Evolutionary conservation across 2,329 filamentous ascomycete genomes (phyloP).

Genomic region (Aspergillus hiratsukae): DNA sequence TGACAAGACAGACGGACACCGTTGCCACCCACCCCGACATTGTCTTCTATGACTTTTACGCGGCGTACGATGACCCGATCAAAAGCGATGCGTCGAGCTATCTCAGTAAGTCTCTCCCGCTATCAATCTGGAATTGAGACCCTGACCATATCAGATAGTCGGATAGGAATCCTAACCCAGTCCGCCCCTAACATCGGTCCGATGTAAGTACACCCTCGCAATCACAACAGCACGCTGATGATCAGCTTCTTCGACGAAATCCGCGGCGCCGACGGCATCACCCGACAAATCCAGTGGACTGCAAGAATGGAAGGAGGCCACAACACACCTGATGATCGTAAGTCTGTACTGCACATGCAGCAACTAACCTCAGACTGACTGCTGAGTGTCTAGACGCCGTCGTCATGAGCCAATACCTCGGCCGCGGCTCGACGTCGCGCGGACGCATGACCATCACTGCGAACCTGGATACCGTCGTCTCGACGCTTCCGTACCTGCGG

Average conservation of each 20-base stretch:
- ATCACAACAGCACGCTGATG: neutral
- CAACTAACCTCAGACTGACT: neutral
- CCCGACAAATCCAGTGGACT: conserved; percentile 9
- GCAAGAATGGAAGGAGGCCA: conserved; percentile 12
- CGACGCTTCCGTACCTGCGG: conserved; percentile 4
- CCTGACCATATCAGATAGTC: conserved; percentile 4
- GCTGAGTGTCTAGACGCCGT: conserved; percentile 1
- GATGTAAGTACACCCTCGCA: conserved; percentile 1
- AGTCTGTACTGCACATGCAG: neutral
- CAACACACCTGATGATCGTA: conserved; percentile 7
- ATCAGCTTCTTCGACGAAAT: conserved; percentile 7
- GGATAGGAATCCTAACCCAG: conserved; percentile 11
- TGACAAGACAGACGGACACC: conserved; percentile 8
- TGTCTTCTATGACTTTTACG: conserved; percentile 8
- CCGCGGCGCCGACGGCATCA: conserved; percentile 4
- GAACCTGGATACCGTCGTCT: conserved; percentile 5
- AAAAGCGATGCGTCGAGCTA: conserved; percentile 8
- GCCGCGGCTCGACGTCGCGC: conserved; percentile 4
- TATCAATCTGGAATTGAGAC: neutral
- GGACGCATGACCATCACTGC: conserved; percentile 6
- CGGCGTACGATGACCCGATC: conserved; percentile 9
- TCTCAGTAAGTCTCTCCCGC: conserved; percentile 1
- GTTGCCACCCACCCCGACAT: conserved; percentile 10
- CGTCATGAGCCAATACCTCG: conserved; percentile 7
- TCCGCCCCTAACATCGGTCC: conserved; percentile 15